phyloP scores from a whole-genome alignment of 148 eudicot species.

The Amaranthus cruentus region DNA sequence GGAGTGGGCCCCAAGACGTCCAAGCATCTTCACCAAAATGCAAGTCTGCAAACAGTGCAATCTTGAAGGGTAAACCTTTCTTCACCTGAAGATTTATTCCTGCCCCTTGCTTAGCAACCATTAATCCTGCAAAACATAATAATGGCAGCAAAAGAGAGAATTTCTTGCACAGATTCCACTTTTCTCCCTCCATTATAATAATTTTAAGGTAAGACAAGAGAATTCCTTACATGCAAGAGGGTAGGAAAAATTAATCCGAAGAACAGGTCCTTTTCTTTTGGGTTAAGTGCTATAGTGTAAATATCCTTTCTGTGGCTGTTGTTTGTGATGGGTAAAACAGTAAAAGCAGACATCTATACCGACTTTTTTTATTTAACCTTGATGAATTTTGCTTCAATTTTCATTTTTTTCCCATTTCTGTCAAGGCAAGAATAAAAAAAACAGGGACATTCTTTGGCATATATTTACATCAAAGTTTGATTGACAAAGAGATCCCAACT shows the following conservation, averaged over 20 bases:
- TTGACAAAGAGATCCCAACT: neutral
- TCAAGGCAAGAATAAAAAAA: neutral
- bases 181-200: conserved; percentile 19
- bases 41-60: conserved; percentile 74
- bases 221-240: too few species aligned
- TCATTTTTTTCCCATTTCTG: neutral
- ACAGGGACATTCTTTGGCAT: conserved; percentile 17
- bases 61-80: conserved; percentile 47
- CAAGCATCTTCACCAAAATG: conserved; percentile 85
- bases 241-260: too few species aligned
- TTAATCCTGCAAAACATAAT: neutral
- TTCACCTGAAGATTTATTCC: conserved; percentile 25
- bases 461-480: conserved; percentile 8
- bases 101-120: conserved; percentile 22
- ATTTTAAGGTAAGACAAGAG: neutral
- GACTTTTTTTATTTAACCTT: too few species aligned
- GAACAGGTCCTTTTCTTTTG: too few species aligned
- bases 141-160: neutral
- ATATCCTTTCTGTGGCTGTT: neutral
- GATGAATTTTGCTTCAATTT: neutral
- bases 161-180: conserved; percentile 3
- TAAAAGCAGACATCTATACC: neutral
- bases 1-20: conserved; percentile 76
- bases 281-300: neutral
- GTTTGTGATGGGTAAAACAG: neutral